Percentiles rank a stretch among this genome's conserved stretches.
These are phyloP conservation scores for Penicillium steckii DNA, from an alignment of 495 filamentous ascomycete genomes.

Conservation along the genomic window DNA sequence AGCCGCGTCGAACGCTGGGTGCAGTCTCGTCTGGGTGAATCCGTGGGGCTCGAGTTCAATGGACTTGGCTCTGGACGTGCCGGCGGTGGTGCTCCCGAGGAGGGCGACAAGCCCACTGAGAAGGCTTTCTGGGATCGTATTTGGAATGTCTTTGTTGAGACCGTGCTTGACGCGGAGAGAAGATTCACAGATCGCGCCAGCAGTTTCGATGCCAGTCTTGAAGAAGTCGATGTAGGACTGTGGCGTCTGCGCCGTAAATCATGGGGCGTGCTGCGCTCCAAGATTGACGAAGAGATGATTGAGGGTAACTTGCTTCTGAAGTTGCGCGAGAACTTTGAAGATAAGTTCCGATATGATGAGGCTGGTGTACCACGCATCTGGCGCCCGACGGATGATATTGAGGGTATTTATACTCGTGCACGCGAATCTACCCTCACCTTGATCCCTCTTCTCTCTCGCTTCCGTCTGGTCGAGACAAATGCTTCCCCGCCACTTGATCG, in stretches of 20 bases:
- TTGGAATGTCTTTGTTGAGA: constrained; percentile 80
- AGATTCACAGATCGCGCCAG: constrained; percentile 84
- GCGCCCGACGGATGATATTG: constrained; percentile 96
- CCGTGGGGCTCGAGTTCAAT: constrained; percentile 91
- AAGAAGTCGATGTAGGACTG: constrained; percentile 89
- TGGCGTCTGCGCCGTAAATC: constrained; percentile 91
- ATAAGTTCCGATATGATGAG: constrained; percentile 98
- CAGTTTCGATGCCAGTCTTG: constrained; percentile 88
- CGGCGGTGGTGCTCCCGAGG: constrained; percentile 75
- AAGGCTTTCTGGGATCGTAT: constrained; percentile 94
- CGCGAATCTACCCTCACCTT: constrained; percentile 86
- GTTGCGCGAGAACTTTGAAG: constrained; percentile 96
- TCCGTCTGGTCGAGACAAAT: constrained; percentile 67
- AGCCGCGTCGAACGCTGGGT: constrained; percentile 92
- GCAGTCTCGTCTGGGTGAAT: constrained; percentile 78
- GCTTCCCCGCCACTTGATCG: constrained; percentile 74
- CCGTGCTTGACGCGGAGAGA: constrained; percentile 81
- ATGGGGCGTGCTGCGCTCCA: constrained; percentile 85
- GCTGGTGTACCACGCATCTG: constrained; percentile 93
- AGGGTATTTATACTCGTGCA: constrained; percentile 86
- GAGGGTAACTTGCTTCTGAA: constrained; percentile 95
- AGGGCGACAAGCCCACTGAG: constrained; percentile 71
- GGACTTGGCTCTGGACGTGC: constrained; percentile 83
- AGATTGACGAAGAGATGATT: constrained; percentile 96
- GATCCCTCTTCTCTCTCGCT: constrained; percentile 85